A percentile compares a stretch with the other conserved stretches of the same genome.
Conservation (phyloP, 2,329 filamentous ascomycete genomes). For the Epichloe hybrida region DNA sequence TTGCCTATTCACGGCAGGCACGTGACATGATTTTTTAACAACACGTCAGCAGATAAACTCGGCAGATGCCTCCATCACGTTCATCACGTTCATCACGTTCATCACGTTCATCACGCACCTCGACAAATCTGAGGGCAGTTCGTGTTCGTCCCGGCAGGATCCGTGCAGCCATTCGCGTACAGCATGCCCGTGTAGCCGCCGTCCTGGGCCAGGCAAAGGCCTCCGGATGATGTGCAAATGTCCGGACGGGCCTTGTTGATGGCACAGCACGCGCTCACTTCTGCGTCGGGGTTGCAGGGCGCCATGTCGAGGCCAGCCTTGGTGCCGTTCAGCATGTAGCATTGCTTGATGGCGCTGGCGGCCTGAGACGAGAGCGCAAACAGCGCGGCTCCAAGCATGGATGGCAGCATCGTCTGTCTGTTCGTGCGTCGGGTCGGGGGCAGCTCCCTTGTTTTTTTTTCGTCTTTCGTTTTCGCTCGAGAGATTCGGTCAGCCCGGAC, state of each 20-base stretch:
- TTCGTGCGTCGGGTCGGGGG: no score
- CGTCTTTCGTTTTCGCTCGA: no score
- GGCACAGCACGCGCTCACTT: slow-evolving; percentile 11
- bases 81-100: no score
- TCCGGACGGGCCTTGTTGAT: slow-evolving; percentile 8
- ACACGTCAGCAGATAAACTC: no score
- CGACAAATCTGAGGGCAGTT: slow-evolving; percentile 10
- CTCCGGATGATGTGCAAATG: slow-evolving; percentile 11
- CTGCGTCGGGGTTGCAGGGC: slow-evolving; percentile 10
- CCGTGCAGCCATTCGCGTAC: slow-evolving; percentile 12
- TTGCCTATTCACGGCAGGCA: slow-evolving; percentile 2
- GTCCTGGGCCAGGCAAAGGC: slow-evolving; percentile 10
- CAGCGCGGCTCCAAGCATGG: not conserved
- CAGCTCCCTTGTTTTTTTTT: no score
- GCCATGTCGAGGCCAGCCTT: not conserved
- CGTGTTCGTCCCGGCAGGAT: slow-evolving; percentile 6
- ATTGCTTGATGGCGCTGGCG: not conserved
- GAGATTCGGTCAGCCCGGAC: no score
- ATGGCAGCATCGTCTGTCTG: not conserved
- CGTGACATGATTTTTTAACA: no score
- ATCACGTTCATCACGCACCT: not conserved
- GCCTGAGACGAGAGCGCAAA: not conserved
- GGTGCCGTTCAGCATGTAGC: not conserved
- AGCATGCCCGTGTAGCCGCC: slow-evolving; percentile 7
- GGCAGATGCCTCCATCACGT: no score